Percentiles rank a stretch among this genome's conserved stretches.
Conservation (phyloP, 345 rosid species). For the Eucalyptus tenuipes region DNA sequence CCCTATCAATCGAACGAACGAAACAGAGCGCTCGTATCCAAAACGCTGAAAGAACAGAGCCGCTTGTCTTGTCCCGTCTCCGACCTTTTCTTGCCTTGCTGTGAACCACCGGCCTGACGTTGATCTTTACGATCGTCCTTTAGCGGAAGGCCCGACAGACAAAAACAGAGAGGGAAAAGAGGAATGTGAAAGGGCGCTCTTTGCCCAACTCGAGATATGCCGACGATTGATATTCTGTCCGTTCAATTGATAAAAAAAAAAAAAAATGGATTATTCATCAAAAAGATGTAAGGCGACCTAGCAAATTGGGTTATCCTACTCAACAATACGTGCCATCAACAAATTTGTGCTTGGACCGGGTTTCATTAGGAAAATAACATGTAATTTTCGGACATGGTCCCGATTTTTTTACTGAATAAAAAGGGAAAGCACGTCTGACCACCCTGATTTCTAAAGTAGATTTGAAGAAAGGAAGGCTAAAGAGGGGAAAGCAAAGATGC, state of each 20-base stretch:
- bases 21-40: background rate
- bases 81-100: background rate
- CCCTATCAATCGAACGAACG: background rate
- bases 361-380: background rate
- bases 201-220: background rate
- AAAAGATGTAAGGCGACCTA: background rate
- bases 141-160: background rate
- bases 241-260: too few relatives aligned
- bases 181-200: background rate
- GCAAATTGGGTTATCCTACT: background rate
- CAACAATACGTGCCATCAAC: too few relatives aligned
- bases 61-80: background rate
- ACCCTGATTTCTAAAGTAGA: background rate
- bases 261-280: too few relatives aligned
- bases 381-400: background rate
- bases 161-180: background rate
- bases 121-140: background rate
- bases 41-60: background rate
- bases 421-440: background rate
- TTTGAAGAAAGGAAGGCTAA: background rate
- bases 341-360: background rate
- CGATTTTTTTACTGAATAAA: background rate
- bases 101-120: background rate
- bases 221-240: background rate
- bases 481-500: background rate